Evolutionary conservation across 306 rosid genomes (phyloP), one percentile per base, ranked within the genome.

Genomic region (Calophaca sinica): DNA sequence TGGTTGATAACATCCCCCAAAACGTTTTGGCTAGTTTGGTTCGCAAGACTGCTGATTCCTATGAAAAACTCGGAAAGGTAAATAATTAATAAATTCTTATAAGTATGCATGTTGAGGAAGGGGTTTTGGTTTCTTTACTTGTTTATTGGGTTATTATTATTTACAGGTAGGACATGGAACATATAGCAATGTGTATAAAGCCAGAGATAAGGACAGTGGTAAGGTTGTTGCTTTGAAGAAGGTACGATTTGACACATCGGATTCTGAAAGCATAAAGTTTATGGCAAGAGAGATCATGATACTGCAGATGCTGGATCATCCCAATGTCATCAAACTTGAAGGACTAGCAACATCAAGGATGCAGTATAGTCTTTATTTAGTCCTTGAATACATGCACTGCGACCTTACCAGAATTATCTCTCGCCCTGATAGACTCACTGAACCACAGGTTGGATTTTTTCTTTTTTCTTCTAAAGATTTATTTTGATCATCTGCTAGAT

Each of bases 141-240:
- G 26, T 20, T 20, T 20, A 20, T 20, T 20, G 26, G 26, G 26
- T 20, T 20, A 20, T 20, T 20, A 20, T 20, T 20, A 38, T 6
- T 57, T 65, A 68, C 79, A 88, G 91, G 4, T 85, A 20, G 96
- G 97, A 2, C 91, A 82, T 38, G 97, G 97, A 87, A 88, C 93
- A 14, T 91, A 91, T 58, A 88, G 96, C 83, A 91, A 91, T 65
- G 96, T 91, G 35, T 91, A 91, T 80, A 89, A 91, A 82, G 97
- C 97, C 5, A 61, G 82, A 55, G 96, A 89, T 41, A 86, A 87
- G 80, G 83, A 74, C 49, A 83, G 82, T 3, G 81, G 83, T 52
- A 89, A 86, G 83, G 78, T 89, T 63, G 93, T 89, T 10, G 97
- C 97, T 45, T 60, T 88, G 85, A 91, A 91, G 84, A 91, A 91